phyloP scores from a whole-genome alignment of 2,329 filamentous ascomycete genomes.

The Pseudogymnoascus pannorum region DNA sequence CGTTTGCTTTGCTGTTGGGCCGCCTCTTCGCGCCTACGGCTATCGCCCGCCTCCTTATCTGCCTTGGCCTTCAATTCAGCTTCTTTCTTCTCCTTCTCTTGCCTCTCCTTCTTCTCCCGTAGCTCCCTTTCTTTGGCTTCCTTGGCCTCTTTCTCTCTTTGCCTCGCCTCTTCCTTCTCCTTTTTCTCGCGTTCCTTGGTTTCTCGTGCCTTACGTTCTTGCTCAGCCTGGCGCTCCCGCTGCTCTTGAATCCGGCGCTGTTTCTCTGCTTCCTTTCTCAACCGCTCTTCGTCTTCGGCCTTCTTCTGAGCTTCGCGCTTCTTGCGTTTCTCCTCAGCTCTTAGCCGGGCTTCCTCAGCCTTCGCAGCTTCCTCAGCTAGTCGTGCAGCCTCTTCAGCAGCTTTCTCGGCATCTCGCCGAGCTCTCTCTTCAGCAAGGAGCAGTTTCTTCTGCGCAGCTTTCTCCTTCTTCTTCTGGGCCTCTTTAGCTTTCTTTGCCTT shows the following conservation, averaged over 20 bases:
- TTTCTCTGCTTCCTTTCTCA: constrained; percentile 79
- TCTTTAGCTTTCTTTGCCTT: constrained; percentile 92
- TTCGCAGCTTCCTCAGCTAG: constrained; percentile 71
- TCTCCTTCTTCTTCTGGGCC: constrained; percentile 92
- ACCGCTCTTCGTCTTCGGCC: constrained; percentile 80
- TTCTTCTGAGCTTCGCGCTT: constrained; percentile 88
- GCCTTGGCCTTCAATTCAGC: constrained; percentile 44
- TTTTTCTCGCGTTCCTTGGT: constrained; percentile 76
- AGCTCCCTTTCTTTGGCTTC: constrained; percentile 57
- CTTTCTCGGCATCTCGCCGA: constrained; percentile 79
- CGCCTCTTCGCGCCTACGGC: constrained; percentile 38
- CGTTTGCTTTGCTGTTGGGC: constrained; percentile 36
- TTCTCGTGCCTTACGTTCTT: constrained; percentile 75
- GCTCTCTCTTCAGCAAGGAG: constrained; percentile 87
- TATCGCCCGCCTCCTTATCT: constrained; percentile 43
- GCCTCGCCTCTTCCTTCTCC: constrained; percentile 72
- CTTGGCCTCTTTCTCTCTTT: constrained; percentile 69
- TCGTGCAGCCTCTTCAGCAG: constrained; percentile 72
- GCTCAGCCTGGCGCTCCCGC: constrained; percentile 75
- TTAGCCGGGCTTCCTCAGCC: constrained; percentile 70
- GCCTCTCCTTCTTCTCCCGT: constrained; percentile 49
- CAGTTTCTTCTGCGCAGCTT: constrained; percentile 81
- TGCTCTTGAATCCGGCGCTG: constrained; percentile 74
- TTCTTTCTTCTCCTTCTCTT: constrained; percentile 51
- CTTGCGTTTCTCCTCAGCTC: constrained; percentile 82